A percentile compares a stretch with the other conserved stretches of the same genome.
These are phyloP conservation scores for Pseudozyma pruni DNA, from an alignment of 1,284 basidiomycete species.

Conservation along the genomic window DNA sequence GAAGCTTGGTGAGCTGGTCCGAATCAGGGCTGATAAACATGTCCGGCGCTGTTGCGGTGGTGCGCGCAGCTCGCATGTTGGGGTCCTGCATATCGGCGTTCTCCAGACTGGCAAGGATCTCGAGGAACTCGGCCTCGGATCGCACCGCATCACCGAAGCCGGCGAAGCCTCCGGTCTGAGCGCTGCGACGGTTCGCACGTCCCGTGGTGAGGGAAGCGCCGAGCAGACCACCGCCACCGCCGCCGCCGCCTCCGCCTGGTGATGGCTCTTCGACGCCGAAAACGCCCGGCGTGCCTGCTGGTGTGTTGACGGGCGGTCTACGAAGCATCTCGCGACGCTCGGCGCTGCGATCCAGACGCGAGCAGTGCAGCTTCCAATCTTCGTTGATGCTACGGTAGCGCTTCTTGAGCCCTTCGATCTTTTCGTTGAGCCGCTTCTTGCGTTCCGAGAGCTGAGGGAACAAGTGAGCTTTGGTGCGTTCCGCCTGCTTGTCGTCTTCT, in stretches of 20 bases:
- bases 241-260: constrained; percentile 9
- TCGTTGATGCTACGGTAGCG: constrained; percentile 58
- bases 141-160: constrained; percentile 86
- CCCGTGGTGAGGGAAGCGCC: constrained; percentile 28
- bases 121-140: constrained; percentile 95
- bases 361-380: constrained; percentile 62
- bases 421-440: constrained; percentile 55
- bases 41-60: constrained; percentile 90
- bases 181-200: constrained; percentile 52
- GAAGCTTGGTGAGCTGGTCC: constrained; percentile 71
- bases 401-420: constrained; percentile 49
- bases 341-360: constrained; percentile 52
- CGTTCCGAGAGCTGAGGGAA: constrained; percentile 35
- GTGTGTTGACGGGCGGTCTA: constrained; percentile 36
- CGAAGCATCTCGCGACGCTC: constrained; percentile 54
- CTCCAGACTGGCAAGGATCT: constrained; percentile 90
- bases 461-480: constrained; percentile 30
- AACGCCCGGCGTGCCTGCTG: constrained; percentile 37
- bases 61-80: constrained; percentile 82
- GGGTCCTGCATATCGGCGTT: constrained; percentile 93
- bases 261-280: constrained; percentile 34
- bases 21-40: constrained; percentile 79
- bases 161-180: constrained; percentile 51
- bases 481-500: constrained; percentile 34
- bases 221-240: constrained; percentile 24